Percentiles rank a stretch among this genome's conserved stretches.
Conservation (phyloP, 805 yeast species). For the Candida berthetii region DNA sequence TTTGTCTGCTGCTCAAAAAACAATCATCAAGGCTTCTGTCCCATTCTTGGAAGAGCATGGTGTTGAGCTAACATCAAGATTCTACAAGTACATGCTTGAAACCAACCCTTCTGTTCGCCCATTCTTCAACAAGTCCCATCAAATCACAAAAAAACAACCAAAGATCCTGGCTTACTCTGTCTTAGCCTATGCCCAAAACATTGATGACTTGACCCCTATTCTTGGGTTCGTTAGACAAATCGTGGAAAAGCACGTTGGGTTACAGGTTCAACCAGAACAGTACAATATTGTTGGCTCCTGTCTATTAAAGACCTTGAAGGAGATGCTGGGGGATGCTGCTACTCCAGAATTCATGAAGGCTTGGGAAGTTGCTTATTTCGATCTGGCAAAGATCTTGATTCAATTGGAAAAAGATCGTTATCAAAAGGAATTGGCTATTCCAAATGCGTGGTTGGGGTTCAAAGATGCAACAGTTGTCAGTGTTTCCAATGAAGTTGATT, state of each 20-base stretch:
- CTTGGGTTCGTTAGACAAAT: constrained; percentile 50
- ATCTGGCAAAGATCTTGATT: constrained; percentile 56
- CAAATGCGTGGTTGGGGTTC: constrained; percentile 55
- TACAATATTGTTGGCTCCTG: constrained; percentile 59
- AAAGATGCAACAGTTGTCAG: constrained; percentile 40
- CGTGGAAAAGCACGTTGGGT: constrained; percentile 60
- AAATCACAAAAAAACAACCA: constrained; percentile 50
- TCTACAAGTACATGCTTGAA: constrained; percentile 50
- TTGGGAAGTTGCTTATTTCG: constrained; percentile 61
- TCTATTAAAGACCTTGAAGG: constrained; percentile 46
- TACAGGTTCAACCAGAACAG: constrained; percentile 57
- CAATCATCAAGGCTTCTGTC: constrained; percentile 38
- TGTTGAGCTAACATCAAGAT: constrained; percentile 41
- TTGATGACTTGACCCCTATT: constrained; percentile 51
- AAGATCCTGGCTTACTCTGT: constrained; percentile 57
- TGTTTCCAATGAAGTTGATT: constrained; percentile 35
- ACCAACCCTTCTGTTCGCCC: constrained; percentile 48
- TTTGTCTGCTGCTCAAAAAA: constrained; percentile 23
- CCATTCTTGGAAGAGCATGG: constrained; percentile 56
- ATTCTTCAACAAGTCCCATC: constrained; percentile 58
- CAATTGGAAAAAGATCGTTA: constrained; percentile 46
- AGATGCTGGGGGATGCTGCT: constrained; percentile 55
- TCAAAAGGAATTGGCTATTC: constrained; percentile 18
- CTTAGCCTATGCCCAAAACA: constrained; percentile 54
- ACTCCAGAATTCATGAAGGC: constrained; percentile 52